phyloP scores from a whole-genome alignment of 331 rosid species.

The Quercus tomentella region DNA sequence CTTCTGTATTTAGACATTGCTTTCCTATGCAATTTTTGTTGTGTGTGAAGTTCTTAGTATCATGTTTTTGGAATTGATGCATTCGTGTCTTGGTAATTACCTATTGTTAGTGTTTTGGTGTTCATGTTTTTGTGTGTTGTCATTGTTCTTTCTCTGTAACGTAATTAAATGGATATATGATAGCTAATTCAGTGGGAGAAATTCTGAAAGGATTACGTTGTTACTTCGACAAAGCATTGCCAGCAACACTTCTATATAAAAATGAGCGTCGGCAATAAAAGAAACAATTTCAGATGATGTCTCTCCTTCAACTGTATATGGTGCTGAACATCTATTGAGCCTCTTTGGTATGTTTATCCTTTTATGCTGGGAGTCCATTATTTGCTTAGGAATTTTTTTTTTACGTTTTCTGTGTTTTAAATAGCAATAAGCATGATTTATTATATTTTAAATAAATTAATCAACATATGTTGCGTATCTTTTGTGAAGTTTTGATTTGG shows the following conservation, averaged over 20 bases:
- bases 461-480: too few relatives aligned
- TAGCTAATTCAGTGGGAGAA: slow-evolving; percentile 52
- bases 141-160: slow-evolving; percentile 7
- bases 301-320: slow-evolving; percentile 68
- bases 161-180: slow-evolving; percentile 34
- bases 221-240: slow-evolving; percentile 90
- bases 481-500: too few relatives aligned
- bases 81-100: too few relatives aligned
- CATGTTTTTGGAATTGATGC: too few relatives aligned
- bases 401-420: background rate
- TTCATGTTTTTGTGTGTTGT: background rate
- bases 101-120: too few relatives aligned
- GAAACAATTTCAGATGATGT: slow-evolving; percentile 44
- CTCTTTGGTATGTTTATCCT: slow-evolving; percentile 61
- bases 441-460: background rate
- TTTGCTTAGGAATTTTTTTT: background rate
- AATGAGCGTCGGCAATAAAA: slow-evolving; percentile 70
- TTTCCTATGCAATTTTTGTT: background rate
- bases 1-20: background rate
- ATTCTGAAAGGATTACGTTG: slow-evolving; percentile 60
- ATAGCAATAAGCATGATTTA: background rate
- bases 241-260: slow-evolving; percentile 67
- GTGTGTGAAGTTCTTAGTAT: background rate
- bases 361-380: background rate
- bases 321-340: slow-evolving; percentile 91